phyloP scores from a whole-genome alignment of 2,329 filamentous ascomycete species.

The Aureobasidium sp. region DNA sequence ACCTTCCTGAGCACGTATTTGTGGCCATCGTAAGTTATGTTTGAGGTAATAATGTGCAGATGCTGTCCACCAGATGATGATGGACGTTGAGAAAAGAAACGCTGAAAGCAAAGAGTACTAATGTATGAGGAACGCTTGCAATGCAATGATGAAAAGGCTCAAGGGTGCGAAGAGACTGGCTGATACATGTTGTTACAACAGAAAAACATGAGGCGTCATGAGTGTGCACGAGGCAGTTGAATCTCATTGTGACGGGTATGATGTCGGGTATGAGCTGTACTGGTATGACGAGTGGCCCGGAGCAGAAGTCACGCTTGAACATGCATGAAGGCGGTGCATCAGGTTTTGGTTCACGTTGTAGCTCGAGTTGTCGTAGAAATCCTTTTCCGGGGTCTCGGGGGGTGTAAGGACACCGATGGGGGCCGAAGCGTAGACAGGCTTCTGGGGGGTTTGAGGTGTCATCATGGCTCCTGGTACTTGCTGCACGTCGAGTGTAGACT shows the following conservation, averaged over 20 bases:
- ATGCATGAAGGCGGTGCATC: constrained; percentile 21
- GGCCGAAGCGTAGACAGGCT: constrained; percentile 58
- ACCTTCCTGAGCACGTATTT: background rate
- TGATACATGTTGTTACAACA: constrained; percentile 25
- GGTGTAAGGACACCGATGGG: constrained; percentile 75
- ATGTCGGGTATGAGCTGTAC: constrained; percentile 16
- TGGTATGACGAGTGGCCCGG: constrained; percentile 22
- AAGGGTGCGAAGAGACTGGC: constrained; percentile 21
- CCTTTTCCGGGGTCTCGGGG: constrained; percentile 70
- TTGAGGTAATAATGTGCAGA: constrained; percentile 14
- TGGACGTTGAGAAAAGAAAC: constrained; percentile 8
- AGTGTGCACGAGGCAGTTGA: background rate
- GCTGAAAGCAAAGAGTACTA: constrained; percentile 8
- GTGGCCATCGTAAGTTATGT: constrained; percentile 15
- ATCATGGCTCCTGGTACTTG: constrained; percentile 56
- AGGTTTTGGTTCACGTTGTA: constrained; percentile 23
- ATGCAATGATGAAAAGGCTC: constrained; percentile 21
- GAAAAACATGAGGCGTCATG: background rate
- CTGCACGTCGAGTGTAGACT: constrained; percentile 19
- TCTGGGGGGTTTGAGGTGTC: constrained; percentile 72
- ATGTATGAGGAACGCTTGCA: constrained; percentile 19
- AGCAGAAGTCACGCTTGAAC: constrained; percentile 28
- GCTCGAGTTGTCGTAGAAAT: constrained; percentile 23
- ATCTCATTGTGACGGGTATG: constrained; percentile 13
- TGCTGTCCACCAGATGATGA: background rate